These are phyloP conservation scores for Lepidium aucheri DNA, from an alignment of 345 rosid genomes.

Conservation along the genomic window DNA sequence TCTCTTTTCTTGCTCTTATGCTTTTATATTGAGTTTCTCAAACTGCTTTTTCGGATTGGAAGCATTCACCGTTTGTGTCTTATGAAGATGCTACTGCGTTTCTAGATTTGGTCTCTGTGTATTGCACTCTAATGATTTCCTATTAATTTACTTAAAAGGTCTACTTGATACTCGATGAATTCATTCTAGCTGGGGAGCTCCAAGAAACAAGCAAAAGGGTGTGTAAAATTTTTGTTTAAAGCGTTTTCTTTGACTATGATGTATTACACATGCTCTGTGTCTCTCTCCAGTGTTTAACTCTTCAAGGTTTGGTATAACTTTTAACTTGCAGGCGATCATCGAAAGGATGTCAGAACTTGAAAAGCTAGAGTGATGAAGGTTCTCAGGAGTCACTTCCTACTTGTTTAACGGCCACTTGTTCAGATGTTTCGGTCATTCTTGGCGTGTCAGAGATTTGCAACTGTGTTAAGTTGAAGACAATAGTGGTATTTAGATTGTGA, in stretches of 20 bases:
- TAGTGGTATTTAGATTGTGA: not conserved
- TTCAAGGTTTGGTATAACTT: too few species aligned
- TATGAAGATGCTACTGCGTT: not conserved
- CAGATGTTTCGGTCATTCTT: not conserved
- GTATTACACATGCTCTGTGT: too few species aligned
- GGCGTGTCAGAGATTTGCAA: not conserved
- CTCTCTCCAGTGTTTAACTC: too few species aligned
- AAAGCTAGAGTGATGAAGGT: too few species aligned
- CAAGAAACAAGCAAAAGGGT: too few species aligned
- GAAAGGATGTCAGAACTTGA: too few species aligned
- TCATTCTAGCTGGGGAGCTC: too few species aligned
- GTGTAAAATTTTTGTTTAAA: too few species aligned
- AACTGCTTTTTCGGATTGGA: not conserved
- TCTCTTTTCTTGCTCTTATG: not conserved
- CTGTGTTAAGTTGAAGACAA: not conserved
- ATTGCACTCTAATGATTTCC: not conserved
- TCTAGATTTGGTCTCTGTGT: not conserved
- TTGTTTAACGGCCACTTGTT: not conserved
- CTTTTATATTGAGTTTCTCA: too few species aligned
- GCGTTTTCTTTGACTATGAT: too few species aligned
- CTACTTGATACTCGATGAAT: too few species aligned
- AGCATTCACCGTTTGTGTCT: not conserved
- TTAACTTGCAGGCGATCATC: too few species aligned
- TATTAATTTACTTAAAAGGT: constrained; percentile 25
- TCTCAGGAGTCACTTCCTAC: not conserved